These are phyloP conservation scores for Haplographium delicatum DNA, from an alignment of 495 filamentous ascomycete species.

Conservation along the genomic window DNA sequence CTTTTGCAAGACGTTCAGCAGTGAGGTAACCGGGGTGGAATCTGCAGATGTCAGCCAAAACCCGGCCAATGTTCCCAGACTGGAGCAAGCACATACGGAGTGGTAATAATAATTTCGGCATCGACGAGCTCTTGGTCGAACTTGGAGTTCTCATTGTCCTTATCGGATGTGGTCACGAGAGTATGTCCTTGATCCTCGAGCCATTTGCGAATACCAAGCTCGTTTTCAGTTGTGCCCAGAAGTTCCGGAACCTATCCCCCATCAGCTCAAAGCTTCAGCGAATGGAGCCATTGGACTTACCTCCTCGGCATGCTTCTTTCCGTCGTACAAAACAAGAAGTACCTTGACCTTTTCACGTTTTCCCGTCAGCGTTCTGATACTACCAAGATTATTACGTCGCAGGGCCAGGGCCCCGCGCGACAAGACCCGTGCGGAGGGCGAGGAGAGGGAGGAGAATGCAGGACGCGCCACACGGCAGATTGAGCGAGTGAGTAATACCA, in stretches of 20 bases:
- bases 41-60: conserved; percentile 38
- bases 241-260: conserved; percentile 45
- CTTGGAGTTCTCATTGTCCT: conserved; percentile 86
- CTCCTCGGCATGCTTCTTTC: conserved; percentile 28
- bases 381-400: conserved; percentile 22
- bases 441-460: conserved; percentile 7
- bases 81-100: conserved; percentile 64
- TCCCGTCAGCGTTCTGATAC: conserved; percentile 27
- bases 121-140: conserved; percentile 96
- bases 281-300: conserved; percentile 8
- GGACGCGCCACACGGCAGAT: conserved; percentile 30
- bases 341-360: conserved; percentile 41
- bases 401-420: conserved; percentile 27
- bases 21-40: conserved; percentile 99
- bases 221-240: conserved; percentile 94
- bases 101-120: conserved; percentile 98
- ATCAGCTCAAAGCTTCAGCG: background rate
- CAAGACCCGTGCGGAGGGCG: conserved; percentile 22
- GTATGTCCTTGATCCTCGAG: conserved; percentile 93
- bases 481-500: conserved; percentile 44
- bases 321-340: conserved; percentile 51
- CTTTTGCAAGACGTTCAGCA: conserved; percentile 91
- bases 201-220: conserved; percentile 95
- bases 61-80: background rate
- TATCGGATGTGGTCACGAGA: conserved; percentile 93